Evolutionary conservation across 1,139 yeast species (phyloP).

Genomic region (Pneumocystis sp.): DNA sequence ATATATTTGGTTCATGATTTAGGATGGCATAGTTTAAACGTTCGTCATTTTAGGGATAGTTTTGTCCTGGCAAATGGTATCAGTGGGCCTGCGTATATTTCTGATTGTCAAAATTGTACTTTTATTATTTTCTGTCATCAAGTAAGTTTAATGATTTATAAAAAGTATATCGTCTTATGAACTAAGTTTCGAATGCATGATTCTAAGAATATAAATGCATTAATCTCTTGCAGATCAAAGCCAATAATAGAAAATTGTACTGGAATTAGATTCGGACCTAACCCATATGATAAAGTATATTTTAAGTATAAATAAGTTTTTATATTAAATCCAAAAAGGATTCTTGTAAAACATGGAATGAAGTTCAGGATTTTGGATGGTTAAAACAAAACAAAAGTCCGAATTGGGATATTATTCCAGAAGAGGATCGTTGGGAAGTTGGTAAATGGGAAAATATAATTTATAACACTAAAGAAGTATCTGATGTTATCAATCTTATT

Average conservation of each 20-base stretch:
- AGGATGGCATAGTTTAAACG: neutral
- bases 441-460: neutral
- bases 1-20: neutral
- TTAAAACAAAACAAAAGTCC: neutral
- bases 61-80: neutral
- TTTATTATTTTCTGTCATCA: neutral
- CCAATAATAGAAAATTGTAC: neutral
- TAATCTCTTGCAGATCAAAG: neutral
- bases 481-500: neutral
- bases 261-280: neutral
- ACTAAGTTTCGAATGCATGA: neutral
- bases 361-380: conserved; percentile 1
- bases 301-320: neutral
- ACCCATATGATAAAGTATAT: neutral
- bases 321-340: neutral
- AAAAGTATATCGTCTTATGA: neutral
- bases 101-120: neutral
- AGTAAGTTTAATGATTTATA: neutral
- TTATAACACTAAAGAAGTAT: neutral
- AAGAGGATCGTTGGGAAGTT: neutral
- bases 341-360: neutral
- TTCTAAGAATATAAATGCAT: neutral
- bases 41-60: neutral
- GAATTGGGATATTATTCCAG: neutral
- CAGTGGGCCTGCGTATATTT: neutral